These are phyloP conservation scores for Thermochaetoides thermophila DNA, from an alignment of 495 filamentous ascomycete species.

Conservation along the genomic window DNA sequence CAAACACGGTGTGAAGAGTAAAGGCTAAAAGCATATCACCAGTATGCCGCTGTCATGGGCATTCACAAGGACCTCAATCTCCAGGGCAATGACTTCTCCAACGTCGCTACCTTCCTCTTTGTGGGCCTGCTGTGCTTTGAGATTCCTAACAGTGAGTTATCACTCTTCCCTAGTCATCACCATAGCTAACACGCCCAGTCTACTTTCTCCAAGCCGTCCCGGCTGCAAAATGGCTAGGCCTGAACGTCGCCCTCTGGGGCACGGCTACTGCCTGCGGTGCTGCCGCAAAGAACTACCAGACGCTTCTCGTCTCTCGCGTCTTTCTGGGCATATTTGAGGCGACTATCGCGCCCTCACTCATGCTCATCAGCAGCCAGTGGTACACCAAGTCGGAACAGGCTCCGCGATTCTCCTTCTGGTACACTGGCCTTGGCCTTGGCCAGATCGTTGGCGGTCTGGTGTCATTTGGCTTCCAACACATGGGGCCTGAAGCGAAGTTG, in stretches of 20 bases:
- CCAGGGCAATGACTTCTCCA: constrained; percentile 23
- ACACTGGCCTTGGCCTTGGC: constrained; percentile 42
- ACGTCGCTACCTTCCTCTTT: constrained; percentile 23
- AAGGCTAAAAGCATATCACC: not conserved
- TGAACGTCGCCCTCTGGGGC: constrained; percentile 39
- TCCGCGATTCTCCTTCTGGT: constrained; percentile 51
- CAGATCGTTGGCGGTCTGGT: constrained; percentile 49
- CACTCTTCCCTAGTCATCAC: constrained; percentile 9
- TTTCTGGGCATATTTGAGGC: constrained; percentile 51
- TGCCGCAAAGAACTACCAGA: constrained; percentile 20
- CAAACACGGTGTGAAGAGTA: no score
- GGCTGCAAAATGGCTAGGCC: constrained; percentile 39
- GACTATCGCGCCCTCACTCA: constrained; percentile 43
- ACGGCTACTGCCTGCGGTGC: constrained; percentile 25
- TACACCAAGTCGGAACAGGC: constrained; percentile 49
- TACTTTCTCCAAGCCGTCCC: constrained; percentile 37
- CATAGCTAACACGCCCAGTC: no score
- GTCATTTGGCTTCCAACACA: constrained; percentile 47
- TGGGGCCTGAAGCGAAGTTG: constrained; percentile 25
- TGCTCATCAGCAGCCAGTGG: constrained; percentile 39
- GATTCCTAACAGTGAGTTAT: constrained; percentile 18
- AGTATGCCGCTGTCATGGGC: constrained; percentile 28
- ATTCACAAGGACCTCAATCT: constrained; percentile 18
- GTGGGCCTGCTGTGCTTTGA: constrained; percentile 21
- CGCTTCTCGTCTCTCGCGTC: constrained; percentile 31